A percentile compares a stretch with the other conserved stretches of the same genome.
phyloP scores from a whole-genome alignment of 192 early-diverging fungal genomes.

The Umbelopsis vinacea region DNA sequence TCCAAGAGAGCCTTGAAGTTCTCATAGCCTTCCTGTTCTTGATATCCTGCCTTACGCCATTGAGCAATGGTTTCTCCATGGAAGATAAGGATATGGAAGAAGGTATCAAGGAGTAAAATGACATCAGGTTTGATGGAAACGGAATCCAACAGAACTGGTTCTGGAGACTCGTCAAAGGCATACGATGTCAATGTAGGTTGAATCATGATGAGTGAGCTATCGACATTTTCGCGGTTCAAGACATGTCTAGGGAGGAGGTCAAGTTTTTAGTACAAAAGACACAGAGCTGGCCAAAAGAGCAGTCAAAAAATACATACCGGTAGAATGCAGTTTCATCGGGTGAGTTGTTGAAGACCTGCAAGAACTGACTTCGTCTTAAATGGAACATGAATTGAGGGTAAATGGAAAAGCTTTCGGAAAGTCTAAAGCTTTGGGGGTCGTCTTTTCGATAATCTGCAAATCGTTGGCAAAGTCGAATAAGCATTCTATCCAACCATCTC shows the following conservation, averaged over 20 bases:
- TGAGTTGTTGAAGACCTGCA: conserved; percentile 98
- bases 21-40: conserved; percentile 92
- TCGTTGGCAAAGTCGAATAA: conserved; percentile 97
- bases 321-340: conserved; percentile 97
- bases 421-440: conserved; percentile 89
- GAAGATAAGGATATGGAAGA: conserved; percentile 99
- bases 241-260: conserved; percentile 68
- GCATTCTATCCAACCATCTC: conserved; percentile 97
- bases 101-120: conserved; percentile 94
- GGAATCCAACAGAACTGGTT: conserved; percentile 95
- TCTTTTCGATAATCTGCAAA: conserved; percentile 97
- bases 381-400: conserved; percentile 99
- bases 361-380: conserved; percentile 92
- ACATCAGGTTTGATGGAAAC: conserved; percentile 96
- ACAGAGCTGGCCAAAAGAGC: background rate
- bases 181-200: conserved; percentile 97
- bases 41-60: conserved; percentile 96
- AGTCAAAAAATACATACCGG: conserved; percentile 49
- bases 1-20: conserved; percentile 94
- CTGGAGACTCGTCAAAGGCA: conserved; percentile 81
- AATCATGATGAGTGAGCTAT: conserved; percentile 98
- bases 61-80: conserved; percentile 97
- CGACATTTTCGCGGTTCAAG: conserved; percentile 93
- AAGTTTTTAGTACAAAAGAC: background rate
- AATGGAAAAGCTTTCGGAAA: conserved; percentile 93